These are phyloP conservation scores for Epichloe gansuensis DNA, from an alignment of 2,329 filamentous ascomycete genomes.

Conservation along the genomic window DNA sequence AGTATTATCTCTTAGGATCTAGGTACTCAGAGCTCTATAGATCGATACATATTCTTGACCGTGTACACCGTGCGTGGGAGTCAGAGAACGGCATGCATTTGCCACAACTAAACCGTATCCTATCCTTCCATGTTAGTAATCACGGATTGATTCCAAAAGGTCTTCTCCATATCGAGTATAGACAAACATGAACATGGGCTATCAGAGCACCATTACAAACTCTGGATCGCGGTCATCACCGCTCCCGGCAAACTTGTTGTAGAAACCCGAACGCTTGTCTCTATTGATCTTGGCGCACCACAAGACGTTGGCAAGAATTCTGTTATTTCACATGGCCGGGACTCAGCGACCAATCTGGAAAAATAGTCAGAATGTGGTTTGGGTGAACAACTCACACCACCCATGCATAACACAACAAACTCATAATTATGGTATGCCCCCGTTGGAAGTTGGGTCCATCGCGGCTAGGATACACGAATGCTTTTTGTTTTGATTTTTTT, in stretches of 20 bases:
- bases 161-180: not conserved
- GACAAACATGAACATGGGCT: not conserved
- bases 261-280: constrained; percentile 48
- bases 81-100: no score
- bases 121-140: no score
- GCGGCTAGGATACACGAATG: constrained; percentile 46
- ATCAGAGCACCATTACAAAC: constrained; percentile 47
- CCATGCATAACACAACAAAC: constrained; percentile 50
- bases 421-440: constrained; percentile 49
- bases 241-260: constrained; percentile 41
- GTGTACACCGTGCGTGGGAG: no score
- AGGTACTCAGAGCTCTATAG: no score
- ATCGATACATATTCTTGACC: no score
- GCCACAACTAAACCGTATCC: no score
- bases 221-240: constrained; percentile 52
- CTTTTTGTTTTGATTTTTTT: constrained; percentile 12
- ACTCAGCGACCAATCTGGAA: no score
- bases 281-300: constrained; percentile 52
- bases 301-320: constrained; percentile 34
- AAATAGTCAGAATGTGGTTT: no score
- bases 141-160: no score
- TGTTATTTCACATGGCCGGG: not conserved
- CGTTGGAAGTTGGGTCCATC: constrained; percentile 46
- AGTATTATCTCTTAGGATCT: no score
- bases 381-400: constrained; percentile 36